Base-by-base conservation (phyloP, 2,329 filamentous ascomycete genomes). In the Talaromyces sp. region DNA sequence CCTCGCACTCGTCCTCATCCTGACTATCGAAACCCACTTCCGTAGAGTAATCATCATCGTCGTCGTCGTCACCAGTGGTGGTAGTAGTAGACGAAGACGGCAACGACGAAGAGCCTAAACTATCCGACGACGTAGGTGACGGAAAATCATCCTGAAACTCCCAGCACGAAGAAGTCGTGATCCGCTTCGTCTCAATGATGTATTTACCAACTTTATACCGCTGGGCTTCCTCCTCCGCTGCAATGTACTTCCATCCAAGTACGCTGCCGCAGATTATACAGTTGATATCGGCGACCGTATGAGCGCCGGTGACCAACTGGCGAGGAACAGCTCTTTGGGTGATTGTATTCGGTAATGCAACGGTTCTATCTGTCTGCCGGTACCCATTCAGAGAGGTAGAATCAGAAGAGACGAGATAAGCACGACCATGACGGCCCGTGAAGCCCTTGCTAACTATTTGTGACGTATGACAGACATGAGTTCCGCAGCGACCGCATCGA, bases 191-290 rank as follows among this genome's bases (percentile, higher is more conserved):
- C 72, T 88, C 86, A 31, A 88, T 72, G 31, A 88, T 88, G 66
- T 84, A 88, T 69, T 87, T 88, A n/a, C 86, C 86, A 1, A 88
- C 83, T 69, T 88, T 88, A 69, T 88, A 88, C 61, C 80, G 77
- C 73, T 88, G 86, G 11, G 73, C 76, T 63, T 87, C 84, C 66
- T 88, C 84, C 64, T 85, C 84, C 0, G 86, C 86, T 21, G 81
- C 79, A 25, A 88, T 81, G 68, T 88, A 88, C 72, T 88, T 88
- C 86, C 86, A 88, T 2, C 86, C 86, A 21, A 88, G 69, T 39
- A 85, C 79, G 60, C 71, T 81, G 1, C 81, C 83, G 65, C 86
- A 88, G 54, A 80, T 77, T 3, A 77, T 73, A 68, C 86, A 88
- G 66, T 76, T 81, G 48, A 88, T 81, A 64, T 88, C 86, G 62